Evolutionary conservation across 352 stramenopile species (phyloP).

Genomic region (Pythium graminicola): DNA sequence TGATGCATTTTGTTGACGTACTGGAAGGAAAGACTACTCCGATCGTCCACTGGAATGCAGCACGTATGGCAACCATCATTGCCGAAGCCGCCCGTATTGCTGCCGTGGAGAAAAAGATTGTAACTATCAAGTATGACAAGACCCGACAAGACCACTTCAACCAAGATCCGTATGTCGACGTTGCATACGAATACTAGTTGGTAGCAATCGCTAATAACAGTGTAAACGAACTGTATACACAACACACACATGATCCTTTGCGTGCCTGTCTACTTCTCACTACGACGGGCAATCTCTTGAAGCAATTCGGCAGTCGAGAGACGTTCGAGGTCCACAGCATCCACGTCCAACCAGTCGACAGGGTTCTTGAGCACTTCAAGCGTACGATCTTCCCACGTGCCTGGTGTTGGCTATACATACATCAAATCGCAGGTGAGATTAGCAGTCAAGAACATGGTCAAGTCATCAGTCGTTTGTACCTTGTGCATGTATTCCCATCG

Average conservation of each 20-base stretch:
- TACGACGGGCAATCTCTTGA: constrained; percentile 69
- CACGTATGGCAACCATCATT: constrained; percentile 73
- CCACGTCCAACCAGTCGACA: constrained; percentile 91
- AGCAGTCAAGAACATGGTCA: too few species aligned
- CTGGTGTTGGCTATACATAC: constrained; percentile 74
- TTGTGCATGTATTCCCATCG: constrained; percentile 94
- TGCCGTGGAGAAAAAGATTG: constrained; percentile 54
- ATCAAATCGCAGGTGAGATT: background rate
- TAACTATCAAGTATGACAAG: constrained; percentile 53
- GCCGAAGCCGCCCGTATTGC: constrained; percentile 64
- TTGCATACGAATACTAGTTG: constrained; percentile 31
- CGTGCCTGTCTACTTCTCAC: constrained; percentile 24
- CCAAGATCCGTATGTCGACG: constrained; percentile 48
- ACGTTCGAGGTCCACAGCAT: constrained; percentile 56
- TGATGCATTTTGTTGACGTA: constrained; percentile 77
- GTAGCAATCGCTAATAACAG: background rate
- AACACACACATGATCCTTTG: constrained; percentile 3
- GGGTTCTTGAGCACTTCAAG: constrained; percentile 92
- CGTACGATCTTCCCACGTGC: constrained; percentile 91
- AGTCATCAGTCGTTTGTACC: too few species aligned
- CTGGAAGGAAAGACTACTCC: constrained; percentile 34
- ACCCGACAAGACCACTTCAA: constrained; percentile 37
- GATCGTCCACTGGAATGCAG: constrained; percentile 57
- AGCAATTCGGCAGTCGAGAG: constrained; percentile 70
- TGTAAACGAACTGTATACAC: constrained; percentile 38